phyloP scores from a whole-genome alignment of 2,329 filamentous ascomycete species.

The Talaromyces sp. region DNA sequence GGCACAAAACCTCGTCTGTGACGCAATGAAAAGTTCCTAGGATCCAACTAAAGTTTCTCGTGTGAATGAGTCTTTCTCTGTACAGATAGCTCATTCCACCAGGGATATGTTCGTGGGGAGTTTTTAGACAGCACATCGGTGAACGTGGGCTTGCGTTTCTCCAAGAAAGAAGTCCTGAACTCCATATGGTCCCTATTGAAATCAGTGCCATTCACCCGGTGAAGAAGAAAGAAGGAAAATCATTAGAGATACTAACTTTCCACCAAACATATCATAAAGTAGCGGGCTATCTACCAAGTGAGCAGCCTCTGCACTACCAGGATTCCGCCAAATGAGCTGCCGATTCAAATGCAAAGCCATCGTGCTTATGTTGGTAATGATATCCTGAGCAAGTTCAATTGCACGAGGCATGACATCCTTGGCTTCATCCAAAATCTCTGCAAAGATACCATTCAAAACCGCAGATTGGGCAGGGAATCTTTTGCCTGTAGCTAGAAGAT shows the following conservation, averaged over 20 bases:
- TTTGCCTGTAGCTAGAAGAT: not conserved
- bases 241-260: not conserved
- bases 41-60: too few relatives aligned
- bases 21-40: too few relatives aligned
- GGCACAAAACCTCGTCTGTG: too few relatives aligned
- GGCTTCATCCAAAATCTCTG: not conserved
- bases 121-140: conserved; percentile 35
- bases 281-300: not conserved
- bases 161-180: conserved; percentile 57
- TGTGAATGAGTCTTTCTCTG: too few relatives aligned
- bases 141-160: conserved; percentile 59
- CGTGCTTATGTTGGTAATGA: not conserved
- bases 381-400: not conserved
- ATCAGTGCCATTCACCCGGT: not conserved
- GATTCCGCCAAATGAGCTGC: not conserved
- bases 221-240: not conserved
- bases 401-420: not conserved
- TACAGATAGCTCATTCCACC: not conserved
- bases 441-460: not conserved
- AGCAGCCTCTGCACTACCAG: not conserved
- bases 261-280: not conserved
- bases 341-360: not conserved
- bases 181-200: conserved; percentile 53
- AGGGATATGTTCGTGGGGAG: not conserved
- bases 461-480: not conserved